These are phyloP conservation scores for Uromyces viciae-fabae DNA, from an alignment of 1,284 basidiomycete species.

Conservation along the genomic window DNA sequence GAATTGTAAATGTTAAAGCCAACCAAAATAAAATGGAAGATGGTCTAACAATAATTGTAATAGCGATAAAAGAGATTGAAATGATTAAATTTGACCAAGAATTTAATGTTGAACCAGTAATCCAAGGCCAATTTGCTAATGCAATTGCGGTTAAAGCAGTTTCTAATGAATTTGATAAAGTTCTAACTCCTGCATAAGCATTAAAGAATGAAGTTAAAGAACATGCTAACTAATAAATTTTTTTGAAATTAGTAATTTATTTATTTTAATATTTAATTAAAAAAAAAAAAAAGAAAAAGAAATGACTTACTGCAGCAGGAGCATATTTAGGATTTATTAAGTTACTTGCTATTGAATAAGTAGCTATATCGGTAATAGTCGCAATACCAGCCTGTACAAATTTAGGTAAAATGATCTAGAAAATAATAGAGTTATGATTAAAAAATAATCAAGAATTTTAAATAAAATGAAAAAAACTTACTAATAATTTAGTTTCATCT, in stretches of 20 bases:
- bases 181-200: conserved; percentile 74
- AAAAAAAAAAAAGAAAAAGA: neutral
- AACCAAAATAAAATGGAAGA: conserved; percentile 37
- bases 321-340: conserved; percentile 65
- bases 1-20: conserved; percentile 4
- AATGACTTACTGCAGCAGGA: conserved; percentile 61
- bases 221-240: conserved; percentile 66
- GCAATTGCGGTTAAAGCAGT: conserved; percentile 78
- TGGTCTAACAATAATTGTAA: conserved; percentile 48
- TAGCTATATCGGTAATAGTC: conserved; percentile 72
- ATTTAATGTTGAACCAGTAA: conserved; percentile 72
- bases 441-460: conserved; percentile 43
- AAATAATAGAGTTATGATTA: neutral
- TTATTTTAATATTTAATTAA: too few relatives aligned
- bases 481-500: conserved; percentile 61
- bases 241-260: too few relatives aligned
- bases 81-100: conserved; percentile 58
- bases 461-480: conserved; percentile 54
- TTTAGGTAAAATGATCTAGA: conserved; percentile 63
- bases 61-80: conserved; percentile 47
- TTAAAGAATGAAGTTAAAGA: conserved; percentile 84
- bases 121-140: conserved; percentile 67
- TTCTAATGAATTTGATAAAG: conserved; percentile 89
- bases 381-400: conserved; percentile 76
- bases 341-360: conserved; percentile 64